phyloP scores from a whole-genome alignment of 2,329 filamentous ascomycete species.

The Claviceps purpurea region DNA sequence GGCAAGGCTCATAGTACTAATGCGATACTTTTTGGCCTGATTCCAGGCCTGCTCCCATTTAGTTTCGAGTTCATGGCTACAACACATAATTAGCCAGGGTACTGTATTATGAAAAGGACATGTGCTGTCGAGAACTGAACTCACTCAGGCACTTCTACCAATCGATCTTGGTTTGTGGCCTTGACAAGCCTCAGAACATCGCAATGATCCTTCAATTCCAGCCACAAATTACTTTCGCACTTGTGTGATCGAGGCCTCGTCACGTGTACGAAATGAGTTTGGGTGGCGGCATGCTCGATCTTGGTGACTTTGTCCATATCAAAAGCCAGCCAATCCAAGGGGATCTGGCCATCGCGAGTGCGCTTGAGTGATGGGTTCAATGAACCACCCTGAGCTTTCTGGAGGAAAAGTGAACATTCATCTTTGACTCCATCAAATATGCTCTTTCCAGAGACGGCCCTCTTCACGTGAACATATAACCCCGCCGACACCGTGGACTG shows the following conservation, averaged over 20 bases:
- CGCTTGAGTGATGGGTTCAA: background rate
- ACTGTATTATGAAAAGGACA: background rate
- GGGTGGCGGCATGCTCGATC: constrained; percentile 8
- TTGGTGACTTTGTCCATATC: background rate
- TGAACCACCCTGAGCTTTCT: background rate
- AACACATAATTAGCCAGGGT: background rate
- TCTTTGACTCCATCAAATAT: constrained; percentile 2
- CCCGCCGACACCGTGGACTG: background rate
- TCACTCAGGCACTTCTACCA: background rate
- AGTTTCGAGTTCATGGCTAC: background rate
- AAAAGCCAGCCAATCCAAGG: constrained; percentile 5
- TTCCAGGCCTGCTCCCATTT: constrained; percentile 1
- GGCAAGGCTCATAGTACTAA: background rate
- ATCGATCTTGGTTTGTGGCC: background rate
- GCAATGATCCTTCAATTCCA: constrained; percentile 10
- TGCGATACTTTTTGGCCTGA: background rate
- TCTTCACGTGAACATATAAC: constrained; percentile 7
- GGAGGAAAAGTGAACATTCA: constrained; percentile 1
- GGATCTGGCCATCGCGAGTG: background rate
- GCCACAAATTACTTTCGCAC: constrained; percentile 6
- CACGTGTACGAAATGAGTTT: constrained; percentile 11
- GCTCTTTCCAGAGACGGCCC: constrained; percentile 14
- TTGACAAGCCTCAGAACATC: background rate
- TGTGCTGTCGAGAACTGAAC: background rate
- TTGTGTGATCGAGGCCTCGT: constrained; percentile 9